Evolutionary conservation across 108 stramenopile species (phyloP).

Genomic region (Nitzschia sp.): DNA sequence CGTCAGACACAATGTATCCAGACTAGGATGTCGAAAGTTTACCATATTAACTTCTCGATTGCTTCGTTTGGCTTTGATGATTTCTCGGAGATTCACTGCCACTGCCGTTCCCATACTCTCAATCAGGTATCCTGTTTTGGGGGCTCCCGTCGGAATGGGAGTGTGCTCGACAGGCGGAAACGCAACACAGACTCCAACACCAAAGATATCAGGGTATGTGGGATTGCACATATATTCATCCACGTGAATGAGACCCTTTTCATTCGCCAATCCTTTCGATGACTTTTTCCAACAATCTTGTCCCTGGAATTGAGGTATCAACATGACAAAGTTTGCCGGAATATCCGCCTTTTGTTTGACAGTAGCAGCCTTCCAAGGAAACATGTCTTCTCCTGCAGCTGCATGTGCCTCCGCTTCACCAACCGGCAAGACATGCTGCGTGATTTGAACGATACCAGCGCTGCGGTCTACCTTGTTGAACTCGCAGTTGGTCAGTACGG

Average conservation of each 20-base stretch:
- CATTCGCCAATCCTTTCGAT: background rate
- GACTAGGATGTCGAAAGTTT: background rate
- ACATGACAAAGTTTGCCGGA: background rate
- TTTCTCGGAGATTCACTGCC: constrained; percentile 22
- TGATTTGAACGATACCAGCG: background rate
- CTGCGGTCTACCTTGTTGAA: background rate
- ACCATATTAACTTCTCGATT: background rate
- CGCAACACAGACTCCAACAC: constrained; percentile 33
- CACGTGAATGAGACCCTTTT: background rate
- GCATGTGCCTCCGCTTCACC: too few relatives aligned
- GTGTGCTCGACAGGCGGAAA: constrained; percentile 29
- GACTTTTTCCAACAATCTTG: background rate
- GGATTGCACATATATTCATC: constrained; percentile 15
- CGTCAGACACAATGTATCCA: constrained; percentile 41
- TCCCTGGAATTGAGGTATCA: background rate
- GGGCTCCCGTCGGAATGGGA: constrained; percentile 29
- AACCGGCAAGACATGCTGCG: background rate
- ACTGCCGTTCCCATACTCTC: constrained; percentile 37
- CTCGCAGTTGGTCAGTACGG: background rate
- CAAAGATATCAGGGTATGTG: constrained; percentile 38
- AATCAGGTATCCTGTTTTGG: constrained; percentile 49
- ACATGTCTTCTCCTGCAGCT: too few relatives aligned
- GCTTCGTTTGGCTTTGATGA: background rate
- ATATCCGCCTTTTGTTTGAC: background rate
- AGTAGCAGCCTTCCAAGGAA: too few relatives aligned